Evolutionary conservation across 2,329 filamentous ascomycete genomes (phyloP).

Genomic region (Mycosphaerelloides madeirae): DNA sequence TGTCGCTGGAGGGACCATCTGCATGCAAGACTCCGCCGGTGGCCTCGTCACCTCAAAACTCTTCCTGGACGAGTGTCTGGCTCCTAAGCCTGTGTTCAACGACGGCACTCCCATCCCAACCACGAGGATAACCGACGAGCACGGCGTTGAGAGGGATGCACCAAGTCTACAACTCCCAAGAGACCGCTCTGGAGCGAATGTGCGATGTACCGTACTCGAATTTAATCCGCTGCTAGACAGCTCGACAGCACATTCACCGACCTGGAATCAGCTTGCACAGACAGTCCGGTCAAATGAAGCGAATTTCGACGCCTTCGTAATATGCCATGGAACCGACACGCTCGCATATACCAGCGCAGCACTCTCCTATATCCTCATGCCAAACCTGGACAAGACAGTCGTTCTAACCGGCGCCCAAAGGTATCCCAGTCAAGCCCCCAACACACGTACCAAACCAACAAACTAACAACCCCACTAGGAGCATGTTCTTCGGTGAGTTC

Average conservation of each 20-base stretch:
- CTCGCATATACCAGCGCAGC: slow-evolving; percentile 83
- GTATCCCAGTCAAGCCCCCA: no score
- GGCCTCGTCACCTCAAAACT: slow-evolving; percentile 69
- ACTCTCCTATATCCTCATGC: slow-evolving; percentile 83
- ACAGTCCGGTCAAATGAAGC: slow-evolving; percentile 81
- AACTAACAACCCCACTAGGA: no score
- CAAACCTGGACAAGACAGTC: slow-evolving; percentile 81
- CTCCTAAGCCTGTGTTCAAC: slow-evolving; percentile 79
- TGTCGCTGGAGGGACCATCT: slow-evolving; percentile 84
- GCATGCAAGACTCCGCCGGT: slow-evolving; percentile 77
- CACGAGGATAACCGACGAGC: slow-evolving; percentile 21
- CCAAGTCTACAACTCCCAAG: slow-evolving; percentile 72
- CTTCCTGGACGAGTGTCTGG: slow-evolving; percentile 78
- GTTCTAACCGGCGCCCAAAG: slow-evolving; percentile 63
- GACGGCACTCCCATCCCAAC: slow-evolving; percentile 55
- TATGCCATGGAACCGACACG: slow-evolving; percentile 87
- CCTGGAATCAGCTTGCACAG: slow-evolving; percentile 78
- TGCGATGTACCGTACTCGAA: slow-evolving; percentile 79
- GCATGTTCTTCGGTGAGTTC: slow-evolving; percentile 84
- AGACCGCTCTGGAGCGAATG: slow-evolving; percentile 72
- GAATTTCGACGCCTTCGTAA: slow-evolving; percentile 83
- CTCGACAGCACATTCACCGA: slow-evolving; percentile 78
- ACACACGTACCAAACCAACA: no score
- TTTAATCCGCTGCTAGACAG: slow-evolving; percentile 83
- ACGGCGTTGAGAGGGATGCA: slow-evolving; percentile 35